A percentile compares a stretch with the other conserved stretches of the same genome.
These are phyloP conservation scores for Cordyceps tenuipes DNA, from an alignment of 2,329 filamentous ascomycete genomes.

Conservation along the genomic window DNA sequence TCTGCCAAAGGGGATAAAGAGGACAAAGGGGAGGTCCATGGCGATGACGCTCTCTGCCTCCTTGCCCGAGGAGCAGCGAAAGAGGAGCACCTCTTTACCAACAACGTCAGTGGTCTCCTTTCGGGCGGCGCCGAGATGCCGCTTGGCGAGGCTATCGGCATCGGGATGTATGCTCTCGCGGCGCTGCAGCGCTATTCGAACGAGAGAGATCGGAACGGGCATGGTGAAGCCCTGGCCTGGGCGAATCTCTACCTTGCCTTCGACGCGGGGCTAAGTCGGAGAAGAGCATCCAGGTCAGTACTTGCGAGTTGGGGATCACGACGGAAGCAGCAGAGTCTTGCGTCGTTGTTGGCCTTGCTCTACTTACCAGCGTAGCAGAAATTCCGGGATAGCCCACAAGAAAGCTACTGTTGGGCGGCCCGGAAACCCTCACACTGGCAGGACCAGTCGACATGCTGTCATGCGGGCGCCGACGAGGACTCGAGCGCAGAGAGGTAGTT, in stretches of 20 bases:
- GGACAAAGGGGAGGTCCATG: slow-evolving; percentile 95
- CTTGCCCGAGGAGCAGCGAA: slow-evolving; percentile 73
- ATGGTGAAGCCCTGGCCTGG: slow-evolving; percentile 78
- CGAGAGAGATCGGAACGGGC: slow-evolving; percentile 82
- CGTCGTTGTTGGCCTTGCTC: slow-evolving; percentile 9
- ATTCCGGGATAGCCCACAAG: slow-evolving; percentile 96
- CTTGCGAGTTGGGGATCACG: neutral
- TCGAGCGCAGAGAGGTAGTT: neutral
- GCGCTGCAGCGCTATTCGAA: slow-evolving; percentile 87
- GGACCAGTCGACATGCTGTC: slow-evolving; percentile 26
- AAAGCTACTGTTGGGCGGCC: slow-evolving; percentile 94
- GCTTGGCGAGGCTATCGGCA: slow-evolving; percentile 88
- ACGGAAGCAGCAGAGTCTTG: slow-evolving; percentile 3
- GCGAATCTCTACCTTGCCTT: slow-evolving; percentile 94
- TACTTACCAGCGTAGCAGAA: slow-evolving; percentile 86
- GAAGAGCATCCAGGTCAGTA: slow-evolving; percentile 15
- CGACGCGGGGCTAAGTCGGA: slow-evolving; percentile 73
- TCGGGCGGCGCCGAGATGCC: slow-evolving; percentile 79
- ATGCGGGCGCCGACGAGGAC: slow-evolving; percentile 52
- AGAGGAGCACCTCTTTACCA: slow-evolving; percentile 89
- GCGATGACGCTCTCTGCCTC: slow-evolving; percentile 83
- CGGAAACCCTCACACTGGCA: slow-evolving; percentile 77
- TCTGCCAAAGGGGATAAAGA: slow-evolving; percentile 93
- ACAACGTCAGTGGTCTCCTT: slow-evolving; percentile 89
- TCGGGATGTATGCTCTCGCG: slow-evolving; percentile 95